A percentile compares a stretch with the other conserved stretches of the same genome.
These are phyloP conservation scores for Acidomyces sp. DNA, from an alignment of 495 filamentous ascomycete genomes.

Conservation along the genomic window DNA sequence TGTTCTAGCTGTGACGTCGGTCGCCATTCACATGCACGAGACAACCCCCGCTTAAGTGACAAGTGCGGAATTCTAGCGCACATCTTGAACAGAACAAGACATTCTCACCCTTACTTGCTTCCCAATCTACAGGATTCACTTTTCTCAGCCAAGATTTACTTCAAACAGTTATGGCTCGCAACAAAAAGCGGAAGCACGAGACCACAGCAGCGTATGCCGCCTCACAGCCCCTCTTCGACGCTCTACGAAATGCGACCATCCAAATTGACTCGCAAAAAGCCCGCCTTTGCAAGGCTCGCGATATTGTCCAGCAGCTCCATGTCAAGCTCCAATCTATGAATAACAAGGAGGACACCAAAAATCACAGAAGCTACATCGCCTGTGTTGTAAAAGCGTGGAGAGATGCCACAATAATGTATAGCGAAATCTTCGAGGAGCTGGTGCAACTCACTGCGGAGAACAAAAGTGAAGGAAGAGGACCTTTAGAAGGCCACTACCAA, in stretches of 20 bases:
- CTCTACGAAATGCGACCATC: constrained; percentile 3
- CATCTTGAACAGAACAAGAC: too few relatives aligned
- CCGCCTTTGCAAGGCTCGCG: constrained; percentile 7
- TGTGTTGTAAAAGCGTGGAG: constrained; percentile 12
- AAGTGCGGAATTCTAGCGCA: too few relatives aligned
- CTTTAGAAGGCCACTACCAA: constrained; percentile 2
- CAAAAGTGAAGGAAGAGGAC: constrained; percentile 3
- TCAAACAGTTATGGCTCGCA: background rate
- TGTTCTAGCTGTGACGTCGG: too few relatives aligned
- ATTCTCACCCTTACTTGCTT: too few relatives aligned
- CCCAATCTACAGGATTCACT: background rate
- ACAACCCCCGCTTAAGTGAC: too few relatives aligned
- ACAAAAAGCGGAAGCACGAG: background rate
- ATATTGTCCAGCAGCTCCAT: constrained; percentile 11
- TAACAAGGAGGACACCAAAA: background rate
- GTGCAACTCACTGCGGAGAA: constrained; percentile 9
- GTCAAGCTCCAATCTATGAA: constrained; percentile 3
- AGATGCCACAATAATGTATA: constrained; percentile 10
- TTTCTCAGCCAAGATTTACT: background rate
- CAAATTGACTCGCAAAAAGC: constrained; percentile 1
- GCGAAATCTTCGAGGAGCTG: constrained; percentile 11
- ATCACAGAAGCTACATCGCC: constrained; percentile 7
- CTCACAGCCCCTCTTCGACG: constrained; percentile 15
- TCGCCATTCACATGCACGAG: too few relatives aligned
- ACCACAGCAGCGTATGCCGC: constrained; percentile 13